Base-by-base conservation (phyloP, 192 early-diverging fungal species). In the Funneliformis geosporum region DNA sequence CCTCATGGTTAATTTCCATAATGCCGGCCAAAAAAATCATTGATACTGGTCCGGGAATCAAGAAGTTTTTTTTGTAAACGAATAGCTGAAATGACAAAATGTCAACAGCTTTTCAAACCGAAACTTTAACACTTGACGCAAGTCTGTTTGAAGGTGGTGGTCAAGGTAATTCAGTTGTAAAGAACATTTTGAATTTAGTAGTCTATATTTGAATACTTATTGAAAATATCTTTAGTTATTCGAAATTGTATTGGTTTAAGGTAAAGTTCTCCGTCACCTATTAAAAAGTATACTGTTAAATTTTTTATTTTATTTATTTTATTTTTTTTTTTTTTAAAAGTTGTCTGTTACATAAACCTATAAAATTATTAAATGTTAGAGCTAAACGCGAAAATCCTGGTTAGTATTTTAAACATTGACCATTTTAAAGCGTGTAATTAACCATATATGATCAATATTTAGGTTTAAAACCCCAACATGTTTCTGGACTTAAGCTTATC, bases 401-500 rank as follows among this genome's bases (percentile, higher is more conserved):
- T 76, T n/a, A 64, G 9, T 76, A 40, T 39, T n/a, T 68, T 5
- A n/a, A 27, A 28, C 1, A 28, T 73, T 44, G 0, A 74, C 71
- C 25, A 44, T 55, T 71, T 0, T 6, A 6, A 16, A 47, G 23
- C 7, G 16, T 78, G 25, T 44, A 39, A 12, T 43, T 23, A 25
- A 60, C 23, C 11, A 8, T 64, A 23, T 27, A 28, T 40, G 14
- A 77, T 39, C 8, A 11, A 38, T 43, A 28, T 42, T 33, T 69
- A 67, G 83, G 83, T 27, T 75, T 85, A 14, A 68, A 82, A 21
- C 76, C 82, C 18, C 84, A 85, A 70, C 84, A 85, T 82, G n/a
- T 87, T 28, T 72, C 82, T 21, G 85, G 85, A 4, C 25, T 87
- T 60, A 28, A 68, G 21, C 79, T 85, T 7, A 21, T 84, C 25